Evolutionary conservation across 2,329 filamentous ascomycete species (phyloP), one percentile per base, ranked within the genome.

Genomic region (Cordyceps javanica): DNA sequence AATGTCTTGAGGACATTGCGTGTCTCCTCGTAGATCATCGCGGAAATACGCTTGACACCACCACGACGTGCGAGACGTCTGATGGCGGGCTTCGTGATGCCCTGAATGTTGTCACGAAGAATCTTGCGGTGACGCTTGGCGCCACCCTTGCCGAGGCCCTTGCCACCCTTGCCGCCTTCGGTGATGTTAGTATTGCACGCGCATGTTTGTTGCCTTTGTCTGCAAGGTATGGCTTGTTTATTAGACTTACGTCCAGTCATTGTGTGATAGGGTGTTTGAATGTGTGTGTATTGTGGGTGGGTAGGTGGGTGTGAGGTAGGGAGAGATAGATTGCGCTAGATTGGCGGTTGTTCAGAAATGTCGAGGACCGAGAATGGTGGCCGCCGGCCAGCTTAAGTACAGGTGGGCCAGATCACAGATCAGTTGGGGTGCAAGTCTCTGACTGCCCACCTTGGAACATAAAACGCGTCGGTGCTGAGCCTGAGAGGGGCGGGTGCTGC

Each of bases 91-190:
- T 97, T 97, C 73, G 92, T 97, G 75, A 97, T 97, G 81, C 92
- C 92, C 82, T 97, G 92, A 74, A 97, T 97, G 89, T 97, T 97
- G 89, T 97, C 92, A 80, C 92, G 91, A 77, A 97, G 85, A 83
- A 97, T 97, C 90, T 97, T 97, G 73, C 93, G 88, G 82, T 97
- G 92, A 80, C 92, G 92, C 89, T 97, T 97, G 79, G 93, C 93
- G 77, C 92, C 92, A 67, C 92, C 92, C 87, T 96, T 96, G 77
- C 92, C 92, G 79, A 96, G 91, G 75, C 91, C 92, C 87, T 96
- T 96, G 76, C 92, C 92, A 78, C 91, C 91, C 82, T 96, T 95
- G 76, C 91, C 91, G 76, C 90, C 90, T 94, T 77, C 25, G 57
- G 6, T 44, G 8, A 16, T 49, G 54, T 63, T 57, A 61, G 57